phyloP scores from a whole-genome alignment of 345 rosid genomes.

The Citrus reticulata region DNA sequence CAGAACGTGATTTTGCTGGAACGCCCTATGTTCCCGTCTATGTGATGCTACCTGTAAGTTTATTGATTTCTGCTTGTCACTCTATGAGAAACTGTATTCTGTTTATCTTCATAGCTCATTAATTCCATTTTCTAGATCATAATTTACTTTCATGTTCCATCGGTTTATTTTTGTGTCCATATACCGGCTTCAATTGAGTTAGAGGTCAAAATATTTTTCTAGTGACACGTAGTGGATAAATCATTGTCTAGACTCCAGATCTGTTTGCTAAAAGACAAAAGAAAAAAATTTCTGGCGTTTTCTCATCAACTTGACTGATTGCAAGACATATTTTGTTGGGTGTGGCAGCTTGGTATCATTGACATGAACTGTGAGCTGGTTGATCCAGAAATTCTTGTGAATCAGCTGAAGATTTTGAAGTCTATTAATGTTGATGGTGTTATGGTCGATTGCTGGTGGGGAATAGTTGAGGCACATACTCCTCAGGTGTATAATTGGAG shows the following conservation, averaged over 20 bases:
- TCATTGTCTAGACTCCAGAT: neutral
- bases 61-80: neutral
- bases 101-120: neutral
- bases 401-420: conserved; percentile 63
- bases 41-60: conserved; percentile 89
- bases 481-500: conserved; percentile 81
- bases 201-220: neutral
- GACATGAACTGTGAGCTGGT: conserved; percentile 71
- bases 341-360: conserved; percentile 62
- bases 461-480: conserved; percentile 74
- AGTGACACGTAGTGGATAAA: neutral
- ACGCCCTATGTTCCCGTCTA: conserved; percentile 80
- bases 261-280: neutral
- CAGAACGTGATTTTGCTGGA: conserved; percentile 81
- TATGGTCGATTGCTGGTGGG: conserved; percentile 99
- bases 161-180: neutral
- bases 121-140: neutral
- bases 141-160: neutral
- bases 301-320: neutral
- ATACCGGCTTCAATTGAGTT: neutral
- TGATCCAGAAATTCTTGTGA: conserved; percentile 58
- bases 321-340: conserved; percentile 5
- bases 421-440: conserved; percentile 80
- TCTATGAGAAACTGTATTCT: neutral
- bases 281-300: neutral